Conservation (phyloP, 805 yeast genomes). For the Cyberlindnera maclurae region DNA sequence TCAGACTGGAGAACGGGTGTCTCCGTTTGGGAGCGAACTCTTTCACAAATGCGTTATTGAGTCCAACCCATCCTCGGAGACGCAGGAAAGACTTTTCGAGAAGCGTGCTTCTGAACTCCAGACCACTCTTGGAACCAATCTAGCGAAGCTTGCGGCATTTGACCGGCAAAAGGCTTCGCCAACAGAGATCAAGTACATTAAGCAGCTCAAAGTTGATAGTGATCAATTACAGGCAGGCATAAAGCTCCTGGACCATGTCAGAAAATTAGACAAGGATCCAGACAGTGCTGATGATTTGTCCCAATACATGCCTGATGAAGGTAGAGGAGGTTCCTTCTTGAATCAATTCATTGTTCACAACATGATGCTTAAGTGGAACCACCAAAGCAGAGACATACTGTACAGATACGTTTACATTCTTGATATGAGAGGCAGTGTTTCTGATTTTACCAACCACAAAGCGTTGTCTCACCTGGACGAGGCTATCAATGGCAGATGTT, state of each 20-base stretch:
- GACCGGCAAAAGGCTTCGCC: constrained; percentile 22
- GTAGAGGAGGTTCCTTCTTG: constrained; percentile 16
- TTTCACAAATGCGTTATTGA: constrained; percentile 53
- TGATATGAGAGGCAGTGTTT: constrained; percentile 36
- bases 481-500: constrained; percentile 30
- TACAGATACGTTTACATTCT: constrained; percentile 50
- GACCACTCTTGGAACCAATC: constrained; percentile 29
- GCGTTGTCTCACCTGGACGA: constrained; percentile 46
- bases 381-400: constrained; percentile 54
- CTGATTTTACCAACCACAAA: constrained; percentile 38
- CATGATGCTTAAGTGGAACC: constrained; percentile 74
- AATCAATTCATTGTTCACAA: constrained; percentile 72
- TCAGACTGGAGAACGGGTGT: constrained; percentile 26
- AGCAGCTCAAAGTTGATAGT: constrained; percentile 19
- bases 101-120: constrained; percentile 12
- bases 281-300: background rate
- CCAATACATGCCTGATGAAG: constrained; percentile 3
- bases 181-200: constrained; percentile 5
- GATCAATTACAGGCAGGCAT: constrained; percentile 19
- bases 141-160: constrained; percentile 16
- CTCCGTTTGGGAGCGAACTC: constrained; percentile 44
- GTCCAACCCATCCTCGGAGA: constrained; percentile 34
- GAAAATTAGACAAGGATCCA: constrained; percentile 6
- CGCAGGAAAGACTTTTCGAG: constrained; percentile 34
- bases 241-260: constrained; percentile 9